phyloP scores from a whole-genome alignment of 1,284 basidiomycete species.

The Pascua sp. region DNA sequence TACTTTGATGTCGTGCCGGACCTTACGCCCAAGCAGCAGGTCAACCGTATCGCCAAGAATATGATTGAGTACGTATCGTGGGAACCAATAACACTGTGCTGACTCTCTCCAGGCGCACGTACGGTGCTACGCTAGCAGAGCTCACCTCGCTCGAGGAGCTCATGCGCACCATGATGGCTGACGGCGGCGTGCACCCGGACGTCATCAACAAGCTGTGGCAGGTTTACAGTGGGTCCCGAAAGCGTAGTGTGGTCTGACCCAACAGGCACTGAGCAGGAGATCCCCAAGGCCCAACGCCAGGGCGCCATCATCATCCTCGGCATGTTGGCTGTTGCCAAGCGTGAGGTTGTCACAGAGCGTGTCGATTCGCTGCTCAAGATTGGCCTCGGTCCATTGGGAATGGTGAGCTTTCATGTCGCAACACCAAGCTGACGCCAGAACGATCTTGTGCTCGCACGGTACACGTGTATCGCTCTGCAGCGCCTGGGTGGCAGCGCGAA shows the following conservation, averaged over 20 bases:
- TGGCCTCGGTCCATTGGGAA: slow-evolving; percentile 81
- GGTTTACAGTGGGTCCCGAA: slow-evolving; percentile 72
- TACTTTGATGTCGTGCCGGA: slow-evolving; percentile 76
- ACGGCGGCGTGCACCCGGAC: slow-evolving; percentile 71
- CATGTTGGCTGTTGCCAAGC: slow-evolving; percentile 86
- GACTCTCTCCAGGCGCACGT: slow-evolving; percentile 63
- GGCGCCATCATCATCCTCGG: slow-evolving; percentile 93
- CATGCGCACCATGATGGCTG: slow-evolving; percentile 87
- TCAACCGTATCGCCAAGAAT: slow-evolving; percentile 94
- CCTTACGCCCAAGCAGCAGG: slow-evolving; percentile 74
- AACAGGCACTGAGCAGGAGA: slow-evolving; percentile 64
- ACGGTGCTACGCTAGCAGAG: slow-evolving; percentile 88
- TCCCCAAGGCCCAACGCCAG: slow-evolving; percentile 78
- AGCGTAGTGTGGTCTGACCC: neutral
- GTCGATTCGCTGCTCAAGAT: slow-evolving; percentile 81
- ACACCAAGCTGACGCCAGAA: slow-evolving; percentile 54
- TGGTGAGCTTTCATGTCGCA: slow-evolving; percentile 53
- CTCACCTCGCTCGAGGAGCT: slow-evolving; percentile 94
- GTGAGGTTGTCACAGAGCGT: slow-evolving; percentile 79
- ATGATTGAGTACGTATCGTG: slow-evolving; percentile 76
- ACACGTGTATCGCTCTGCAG: slow-evolving; percentile 90
- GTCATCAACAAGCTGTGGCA: slow-evolving; percentile 91
- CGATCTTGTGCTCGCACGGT: slow-evolving; percentile 84
- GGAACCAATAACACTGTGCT: neutral
- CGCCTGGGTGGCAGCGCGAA: slow-evolving; percentile 90